Conservation (phyloP, 148 eudicot species). For the Rhododendron ovatum region DNA sequence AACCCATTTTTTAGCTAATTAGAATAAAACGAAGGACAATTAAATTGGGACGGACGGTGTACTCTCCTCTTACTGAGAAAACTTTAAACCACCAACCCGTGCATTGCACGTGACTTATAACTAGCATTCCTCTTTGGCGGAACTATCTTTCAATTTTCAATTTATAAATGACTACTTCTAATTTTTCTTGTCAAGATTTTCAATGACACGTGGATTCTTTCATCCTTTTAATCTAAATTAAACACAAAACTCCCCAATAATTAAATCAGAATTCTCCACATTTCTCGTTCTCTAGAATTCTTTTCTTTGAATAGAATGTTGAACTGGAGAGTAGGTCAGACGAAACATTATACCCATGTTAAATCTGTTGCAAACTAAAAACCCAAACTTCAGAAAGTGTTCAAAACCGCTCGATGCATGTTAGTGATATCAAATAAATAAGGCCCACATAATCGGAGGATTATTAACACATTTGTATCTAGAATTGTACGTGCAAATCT, state of each 20-base stretch:
- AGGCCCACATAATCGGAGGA: no score
- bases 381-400: no score
- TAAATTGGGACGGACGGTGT: no score
- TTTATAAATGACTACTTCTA: neutral
- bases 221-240: neutral
- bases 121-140: neutral
- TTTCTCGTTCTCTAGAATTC: neutral
- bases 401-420: no score
- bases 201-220: neutral
- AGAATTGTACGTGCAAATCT: no score
- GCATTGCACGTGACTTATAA: neutral
- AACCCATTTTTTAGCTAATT: no score
- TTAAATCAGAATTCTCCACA: neutral
- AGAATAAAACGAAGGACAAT: no score
- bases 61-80: no score
- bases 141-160: neutral
- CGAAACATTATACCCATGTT: neutral
- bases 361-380: neutral
- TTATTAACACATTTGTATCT: no score
- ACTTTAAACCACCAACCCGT: neutral
- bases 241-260: neutral
- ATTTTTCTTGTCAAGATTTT: neutral
- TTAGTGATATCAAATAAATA: no score
- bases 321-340: neutral
- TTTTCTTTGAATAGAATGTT: neutral